Base-by-base conservation (phyloP, 2,329 filamentous ascomycete species). In the Fusarium humuli region DNA sequence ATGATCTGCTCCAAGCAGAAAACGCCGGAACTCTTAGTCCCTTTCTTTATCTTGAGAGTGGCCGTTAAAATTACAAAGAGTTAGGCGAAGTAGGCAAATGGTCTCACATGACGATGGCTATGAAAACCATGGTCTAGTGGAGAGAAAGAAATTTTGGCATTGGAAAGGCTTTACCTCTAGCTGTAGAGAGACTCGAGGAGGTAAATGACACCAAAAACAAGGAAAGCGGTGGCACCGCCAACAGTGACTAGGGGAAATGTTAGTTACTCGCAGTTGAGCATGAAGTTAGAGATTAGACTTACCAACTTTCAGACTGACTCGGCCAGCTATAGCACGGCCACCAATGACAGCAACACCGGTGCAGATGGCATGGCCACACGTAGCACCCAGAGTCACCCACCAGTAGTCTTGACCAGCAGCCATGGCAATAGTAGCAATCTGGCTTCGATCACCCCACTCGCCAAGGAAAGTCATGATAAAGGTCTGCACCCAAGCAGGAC, bases 361-460 rank as follows among this genome's bases (percentile, higher is more conserved):
- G 83, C 96, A 99, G 71, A 95, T 88, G 47, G 89, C 92, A 80
- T 99, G 96, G 12, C 96, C 96, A 48, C 88, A 85, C 37, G 96
- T 88, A 3, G 96, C 95, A 62, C 96, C 96, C 48, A 94, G 85
- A 6, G 94, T 98, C 37, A 99, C 96, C 92, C 94, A 98, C 95
- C 95, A 98, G 81, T 98, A 99, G 79, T 99, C 96, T 80, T 97
- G 93, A 22, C 96, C 96, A 34, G 96, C 95, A 52, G 96, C 96
- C 96, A 99, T 99, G 57, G 96, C 96, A 77, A 99, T 97, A 1
- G 96, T 99, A 23, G 96, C 96, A 76, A 99, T 98, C 83, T 99
- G 96, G 79, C 93, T 97, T 73, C 96, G 90, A 77, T 99, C 96
- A 61, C 96, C 96, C 96, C 96, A 99, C 80, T 99, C 96, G 42